Percentiles rank a stretch among this genome's conserved stretches.
phyloP scores from a whole-genome alignment of 306 rosid genomes.

The Fragaria nilgerrensis region DNA sequence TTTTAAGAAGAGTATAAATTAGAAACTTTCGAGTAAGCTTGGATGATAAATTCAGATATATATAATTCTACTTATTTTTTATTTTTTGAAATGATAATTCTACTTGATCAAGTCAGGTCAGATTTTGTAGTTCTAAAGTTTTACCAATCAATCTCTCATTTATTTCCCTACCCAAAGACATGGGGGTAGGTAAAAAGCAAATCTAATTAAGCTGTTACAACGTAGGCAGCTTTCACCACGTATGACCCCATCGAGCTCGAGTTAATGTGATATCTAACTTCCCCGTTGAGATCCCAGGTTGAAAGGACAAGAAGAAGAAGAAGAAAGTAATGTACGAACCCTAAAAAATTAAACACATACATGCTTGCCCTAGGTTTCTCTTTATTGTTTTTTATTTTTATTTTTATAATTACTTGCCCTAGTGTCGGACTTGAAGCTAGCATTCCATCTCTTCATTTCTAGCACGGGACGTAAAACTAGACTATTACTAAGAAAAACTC shows the following conservation, averaged over 20 bases:
- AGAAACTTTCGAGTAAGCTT: too few species aligned
- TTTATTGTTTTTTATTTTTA: too few species aligned
- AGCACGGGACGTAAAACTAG: background rate
- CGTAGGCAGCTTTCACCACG: background rate
- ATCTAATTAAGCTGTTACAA: background rate
- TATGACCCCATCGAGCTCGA: background rate
- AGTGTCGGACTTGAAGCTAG: too few species aligned
- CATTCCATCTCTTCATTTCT: too few species aligned
- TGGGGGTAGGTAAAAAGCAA: background rate
- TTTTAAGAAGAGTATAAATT: too few species aligned
- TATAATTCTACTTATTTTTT: too few species aligned
- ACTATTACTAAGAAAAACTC: too few species aligned
- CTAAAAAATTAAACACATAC: background rate
- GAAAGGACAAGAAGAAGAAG: background rate
- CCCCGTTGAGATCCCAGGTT: background rate
- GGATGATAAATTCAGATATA: too few species aligned
- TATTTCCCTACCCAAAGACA: background rate
- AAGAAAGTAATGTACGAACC: background rate
- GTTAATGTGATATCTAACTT: background rate
- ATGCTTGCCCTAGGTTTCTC: too few species aligned
- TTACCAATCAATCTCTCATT: background rate
- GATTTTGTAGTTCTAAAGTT: background rate
- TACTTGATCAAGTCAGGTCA: too few species aligned
- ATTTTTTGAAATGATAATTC: too few species aligned
- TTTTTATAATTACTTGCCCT: too few species aligned